phyloP scores from a whole-genome alignment of 768 basidiomycete species.

The Chlorophyllum brunneum region DNA sequence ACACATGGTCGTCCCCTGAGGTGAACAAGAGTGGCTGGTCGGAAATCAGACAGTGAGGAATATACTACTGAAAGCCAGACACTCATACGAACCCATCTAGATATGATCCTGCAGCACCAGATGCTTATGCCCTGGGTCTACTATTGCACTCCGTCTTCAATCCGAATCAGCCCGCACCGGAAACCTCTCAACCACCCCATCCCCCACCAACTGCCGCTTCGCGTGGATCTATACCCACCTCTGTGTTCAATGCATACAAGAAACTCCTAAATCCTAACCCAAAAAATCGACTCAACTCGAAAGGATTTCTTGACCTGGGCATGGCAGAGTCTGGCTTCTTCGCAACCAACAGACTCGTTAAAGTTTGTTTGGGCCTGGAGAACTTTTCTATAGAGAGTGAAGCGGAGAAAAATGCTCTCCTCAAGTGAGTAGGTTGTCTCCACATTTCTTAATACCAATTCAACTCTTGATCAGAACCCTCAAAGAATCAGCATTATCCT shows the following conservation, averaged over 20 bases:
- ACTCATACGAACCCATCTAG: conserved; percentile 23
- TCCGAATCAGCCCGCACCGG: conserved; percentile 66
- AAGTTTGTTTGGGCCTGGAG: conserved; percentile 81
- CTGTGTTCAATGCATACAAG: conserved; percentile 80
- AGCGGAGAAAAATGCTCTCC: conserved; percentile 66
- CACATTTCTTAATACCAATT: background rate
- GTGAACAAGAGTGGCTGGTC: conserved; percentile 87
- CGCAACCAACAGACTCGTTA: conserved; percentile 73
- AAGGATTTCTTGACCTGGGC: conserved; percentile 76
- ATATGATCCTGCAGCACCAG: conserved; percentile 57
- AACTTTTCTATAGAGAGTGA: conserved; percentile 81
- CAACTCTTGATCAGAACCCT: conserved; percentile 51
- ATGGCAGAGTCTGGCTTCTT: conserved; percentile 85
- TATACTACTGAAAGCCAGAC: background rate
- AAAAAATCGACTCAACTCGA: conserved; percentile 70
- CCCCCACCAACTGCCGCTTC: conserved; percentile 74
- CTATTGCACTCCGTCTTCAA: conserved; percentile 88
- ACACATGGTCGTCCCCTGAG: conserved; percentile 72
- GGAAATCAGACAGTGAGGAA: conserved; percentile 69
- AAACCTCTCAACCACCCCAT: conserved; percentile 68
- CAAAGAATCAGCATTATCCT: conserved; percentile 72
- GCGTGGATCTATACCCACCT: conserved; percentile 69
- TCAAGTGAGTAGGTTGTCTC: conserved; percentile 45
- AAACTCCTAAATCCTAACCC: conserved; percentile 88
- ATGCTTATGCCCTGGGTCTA: conserved; percentile 86